Evolutionary conservation across 2,329 filamentous ascomycete genomes (phyloP), one percentile per base, ranked within the genome.

Genomic region (Talaromyces islandicus): DNA sequence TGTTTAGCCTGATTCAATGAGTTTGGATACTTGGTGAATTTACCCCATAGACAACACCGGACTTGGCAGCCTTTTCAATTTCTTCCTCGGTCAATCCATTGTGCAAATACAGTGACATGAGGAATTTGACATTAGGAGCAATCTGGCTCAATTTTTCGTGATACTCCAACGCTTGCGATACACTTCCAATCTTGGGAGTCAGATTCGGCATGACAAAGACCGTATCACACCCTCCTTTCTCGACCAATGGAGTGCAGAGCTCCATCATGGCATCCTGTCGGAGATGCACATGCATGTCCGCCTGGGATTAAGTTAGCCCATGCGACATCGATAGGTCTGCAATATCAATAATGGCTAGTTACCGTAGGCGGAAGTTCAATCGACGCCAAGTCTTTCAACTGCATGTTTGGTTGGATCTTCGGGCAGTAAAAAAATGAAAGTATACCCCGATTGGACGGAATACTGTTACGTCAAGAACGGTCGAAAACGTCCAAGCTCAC

Each of bases 21-120:
- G 9, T 21, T 46, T 11, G 38, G 19, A n/a, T 38, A 29, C 27
- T 19, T 21, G 19, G 30, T 30, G 17, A 21, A 53, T n/a, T n/a
- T 65, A 92, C 84, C 10, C 89, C 89, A 46, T 25, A 78, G 5
- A 63, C 79, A 67, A 95, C 85, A 7, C 91, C 91, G 2, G 87
- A 85, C 58, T 82, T 80, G 64, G 88, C 88, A 50, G 92, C 91
- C 67, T 91, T 83, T 55, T 82, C 82, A 67, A 96, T 90, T 11
- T 85, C 84, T 24, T 86, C 83, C 5, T 88, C 85, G 0, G 86
- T 90, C 57, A 90, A 79, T 24, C 81, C 83, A 11, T 81, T 77
- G 69, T 90, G 86, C 58, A 82, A 80, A 68, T 85, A 91, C 50
- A 92, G 80, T 1, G 88, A 88, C 88, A 92, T 91, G 61, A 92